phyloP scores from a whole-genome alignment of 208 protist genomes.

The Wallacemonas rigidus region DNA sequence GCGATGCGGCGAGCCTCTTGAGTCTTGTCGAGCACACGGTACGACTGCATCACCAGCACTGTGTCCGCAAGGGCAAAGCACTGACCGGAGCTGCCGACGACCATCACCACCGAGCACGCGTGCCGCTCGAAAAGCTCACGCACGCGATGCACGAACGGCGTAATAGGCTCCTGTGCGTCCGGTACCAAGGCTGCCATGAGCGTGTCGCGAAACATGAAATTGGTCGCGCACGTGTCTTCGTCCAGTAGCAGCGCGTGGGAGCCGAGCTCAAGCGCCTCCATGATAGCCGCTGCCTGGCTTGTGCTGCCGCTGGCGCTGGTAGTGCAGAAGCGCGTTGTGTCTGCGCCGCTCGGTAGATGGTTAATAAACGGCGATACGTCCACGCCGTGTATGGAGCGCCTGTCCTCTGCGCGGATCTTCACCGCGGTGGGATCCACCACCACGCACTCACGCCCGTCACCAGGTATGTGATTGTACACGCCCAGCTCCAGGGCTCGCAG shows the following conservation, averaged over 20 bases:
- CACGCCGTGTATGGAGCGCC: constrained; percentile 80
- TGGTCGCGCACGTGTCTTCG: constrained; percentile 96
- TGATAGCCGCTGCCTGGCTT: constrained; percentile 91
- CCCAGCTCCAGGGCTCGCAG: constrained; percentile 91
- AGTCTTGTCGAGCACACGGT: constrained; percentile 78
- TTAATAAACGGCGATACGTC: constrained; percentile 95
- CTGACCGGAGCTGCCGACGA: constrained; percentile 92
- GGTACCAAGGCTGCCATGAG: constrained; percentile 92
- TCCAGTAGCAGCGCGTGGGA: constrained; percentile 89
- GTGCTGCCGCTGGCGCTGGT: constrained; percentile 91
- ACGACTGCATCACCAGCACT: constrained; percentile 89
- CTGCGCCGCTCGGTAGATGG: constrained; percentile 83
- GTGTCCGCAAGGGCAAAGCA: constrained; percentile 92
- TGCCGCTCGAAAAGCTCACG: constrained; percentile 63
- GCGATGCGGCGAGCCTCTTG: constrained; percentile 63
- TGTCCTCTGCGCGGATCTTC: constrained; percentile 95
- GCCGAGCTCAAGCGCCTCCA: constrained; percentile 94
- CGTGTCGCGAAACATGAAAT: constrained; percentile 95
- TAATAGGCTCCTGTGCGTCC: constrained; percentile 92
- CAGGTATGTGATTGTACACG: constrained; percentile 94
- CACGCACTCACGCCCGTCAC: constrained; percentile 93
- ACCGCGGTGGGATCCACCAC: constrained; percentile 79
- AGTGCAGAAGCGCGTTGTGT: constrained; percentile 71
- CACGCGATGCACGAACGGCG: constrained; percentile 83
- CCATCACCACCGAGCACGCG: constrained; percentile 81